Conservation (phyloP, 2,329 filamentous ascomycete genomes). For the Alternaria sp. region DNA sequence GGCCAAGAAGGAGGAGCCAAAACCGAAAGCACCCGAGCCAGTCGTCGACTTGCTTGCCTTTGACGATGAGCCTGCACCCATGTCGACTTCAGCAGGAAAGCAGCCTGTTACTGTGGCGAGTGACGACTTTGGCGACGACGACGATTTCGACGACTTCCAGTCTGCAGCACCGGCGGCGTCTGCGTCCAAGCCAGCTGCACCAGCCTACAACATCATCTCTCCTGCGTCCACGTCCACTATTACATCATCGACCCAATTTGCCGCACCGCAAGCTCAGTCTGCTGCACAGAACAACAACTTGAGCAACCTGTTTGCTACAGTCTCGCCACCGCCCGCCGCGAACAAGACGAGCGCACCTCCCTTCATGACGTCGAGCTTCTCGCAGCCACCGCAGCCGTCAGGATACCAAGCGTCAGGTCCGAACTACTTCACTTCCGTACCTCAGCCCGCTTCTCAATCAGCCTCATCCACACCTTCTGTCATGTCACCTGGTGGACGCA, state of each 20-base stretch:
- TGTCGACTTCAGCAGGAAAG: slow-evolving; percentile 57
- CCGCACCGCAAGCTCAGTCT: slow-evolving; percentile 84
- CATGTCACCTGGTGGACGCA: slow-evolving; percentile 52
- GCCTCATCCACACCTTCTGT: slow-evolving; percentile 55
- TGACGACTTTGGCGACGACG: slow-evolving; percentile 68
- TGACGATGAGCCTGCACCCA: slow-evolving; percentile 73
- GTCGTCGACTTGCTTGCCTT: slow-evolving; percentile 93
- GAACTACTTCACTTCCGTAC: slow-evolving; percentile 93
- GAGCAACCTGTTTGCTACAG: slow-evolving; percentile 81
- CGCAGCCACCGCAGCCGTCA: slow-evolving; percentile 63
- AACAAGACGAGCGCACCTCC: slow-evolving; percentile 64
- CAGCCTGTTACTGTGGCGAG: slow-evolving; percentile 52
- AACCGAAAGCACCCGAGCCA: slow-evolving; percentile 76
- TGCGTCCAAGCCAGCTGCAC: slow-evolving; percentile 53
- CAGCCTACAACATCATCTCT: slow-evolving; percentile 53
- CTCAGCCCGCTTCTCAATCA: slow-evolving; percentile 48
- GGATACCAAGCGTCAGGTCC: slow-evolving; percentile 80
- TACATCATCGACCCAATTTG: slow-evolving; percentile 73
- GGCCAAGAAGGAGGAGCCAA: slow-evolving; percentile 73
- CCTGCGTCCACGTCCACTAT: slow-evolving; percentile 58
- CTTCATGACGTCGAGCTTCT: slow-evolving; percentile 49
- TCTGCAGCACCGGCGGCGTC: slow-evolving; percentile 69
- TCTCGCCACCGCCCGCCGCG: slow-evolving; percentile 70
- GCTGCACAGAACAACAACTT: slow-evolving; percentile 81
- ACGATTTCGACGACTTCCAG: slow-evolving; percentile 98